phyloP scores from a whole-genome alignment of 441 rosid genomes.

The Hura crepitans region DNA sequence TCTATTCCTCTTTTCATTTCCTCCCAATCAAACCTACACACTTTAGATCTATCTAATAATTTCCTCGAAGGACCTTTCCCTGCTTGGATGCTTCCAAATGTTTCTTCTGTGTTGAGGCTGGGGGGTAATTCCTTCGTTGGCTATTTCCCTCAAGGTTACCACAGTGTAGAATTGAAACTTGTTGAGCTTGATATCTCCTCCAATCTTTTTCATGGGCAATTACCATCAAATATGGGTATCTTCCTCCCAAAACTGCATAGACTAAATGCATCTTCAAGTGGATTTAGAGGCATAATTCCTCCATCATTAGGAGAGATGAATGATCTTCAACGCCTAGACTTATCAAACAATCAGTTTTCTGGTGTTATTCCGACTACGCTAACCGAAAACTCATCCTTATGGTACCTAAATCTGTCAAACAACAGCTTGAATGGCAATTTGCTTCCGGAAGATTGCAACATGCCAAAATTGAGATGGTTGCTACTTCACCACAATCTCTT shows the following conservation, averaged over 20 bases:
- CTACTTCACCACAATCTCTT: constrained; percentile 11
- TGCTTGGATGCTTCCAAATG: constrained; percentile 16
- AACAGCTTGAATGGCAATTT: constrained; percentile 10
- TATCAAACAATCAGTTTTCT: constrained; percentile 9
- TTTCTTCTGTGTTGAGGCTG: constrained; percentile 6
- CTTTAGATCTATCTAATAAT: constrained; percentile 14
- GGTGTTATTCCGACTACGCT: constrained; percentile 6
- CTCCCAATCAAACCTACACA: constrained; percentile 1
- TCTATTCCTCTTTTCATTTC: constrained; percentile 6
- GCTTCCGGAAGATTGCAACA: constrained; percentile 14
- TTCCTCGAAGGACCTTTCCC: constrained; percentile 16
- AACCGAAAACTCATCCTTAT: background rate
- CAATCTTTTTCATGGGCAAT: constrained; percentile 4
- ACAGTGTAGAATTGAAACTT: background rate
- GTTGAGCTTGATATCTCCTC: constrained; percentile 9
- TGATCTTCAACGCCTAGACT: constrained; percentile 8
- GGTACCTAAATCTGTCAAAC: constrained; percentile 20
- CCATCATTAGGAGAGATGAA: constrained; percentile 13
- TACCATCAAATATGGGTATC: constrained; percentile 7
- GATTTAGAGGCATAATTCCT: constrained; percentile 5
- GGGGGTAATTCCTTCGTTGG: constrained; percentile 15
- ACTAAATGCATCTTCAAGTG: constrained; percentile 11
- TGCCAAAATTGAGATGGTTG: constrained; percentile 10
- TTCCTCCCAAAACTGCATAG: constrained; percentile 5
- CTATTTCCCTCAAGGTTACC: background rate